Evolutionary conservation across 495 filamentous ascomycete species (phyloP).

Genomic region (Gamarada debralockiae): DNA sequence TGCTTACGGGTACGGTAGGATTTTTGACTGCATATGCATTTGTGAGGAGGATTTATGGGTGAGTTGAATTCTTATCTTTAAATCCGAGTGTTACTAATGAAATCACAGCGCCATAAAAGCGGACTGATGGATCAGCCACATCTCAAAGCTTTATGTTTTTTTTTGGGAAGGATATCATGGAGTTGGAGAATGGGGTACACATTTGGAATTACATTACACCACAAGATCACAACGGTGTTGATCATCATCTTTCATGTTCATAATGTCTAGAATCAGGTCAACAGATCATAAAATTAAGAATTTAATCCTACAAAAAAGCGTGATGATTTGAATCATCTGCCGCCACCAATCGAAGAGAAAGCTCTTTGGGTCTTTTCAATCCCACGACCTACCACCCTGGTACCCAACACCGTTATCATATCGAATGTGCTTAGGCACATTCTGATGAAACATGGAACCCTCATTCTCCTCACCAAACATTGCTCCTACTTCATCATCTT

Average conservation of each 20-base stretch:
- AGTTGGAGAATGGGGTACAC: neutral
- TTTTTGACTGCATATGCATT: slow-evolving; percentile 88
- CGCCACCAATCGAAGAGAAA: no score
- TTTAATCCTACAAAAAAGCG: no score
- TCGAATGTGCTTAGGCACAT: no score
- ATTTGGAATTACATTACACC: neutral
- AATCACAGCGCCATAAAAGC: slow-evolving; percentile 17
- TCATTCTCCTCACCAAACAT: no score
- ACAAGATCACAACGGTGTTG: neutral
- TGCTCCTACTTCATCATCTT: no score
- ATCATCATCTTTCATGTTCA: neutral
- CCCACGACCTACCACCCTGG: no score
- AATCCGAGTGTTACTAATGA: neutral
- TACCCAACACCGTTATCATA: no score
- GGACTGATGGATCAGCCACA: slow-evolving; percentile 1
- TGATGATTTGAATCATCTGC: no score
- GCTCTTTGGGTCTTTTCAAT: no score
- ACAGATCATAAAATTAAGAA: no score
- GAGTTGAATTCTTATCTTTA: slow-evolving; percentile 28
- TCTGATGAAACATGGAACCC: no score
- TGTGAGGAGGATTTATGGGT: slow-evolving; percentile 86
- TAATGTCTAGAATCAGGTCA: neutral
- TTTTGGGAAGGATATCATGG: neutral
- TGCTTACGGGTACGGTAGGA: slow-evolving; percentile 83
- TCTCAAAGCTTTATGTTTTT: neutral